Conservation (phyloP, 768 basidiomycete genomes). For the Panaeolus papilionaceus region DNA sequence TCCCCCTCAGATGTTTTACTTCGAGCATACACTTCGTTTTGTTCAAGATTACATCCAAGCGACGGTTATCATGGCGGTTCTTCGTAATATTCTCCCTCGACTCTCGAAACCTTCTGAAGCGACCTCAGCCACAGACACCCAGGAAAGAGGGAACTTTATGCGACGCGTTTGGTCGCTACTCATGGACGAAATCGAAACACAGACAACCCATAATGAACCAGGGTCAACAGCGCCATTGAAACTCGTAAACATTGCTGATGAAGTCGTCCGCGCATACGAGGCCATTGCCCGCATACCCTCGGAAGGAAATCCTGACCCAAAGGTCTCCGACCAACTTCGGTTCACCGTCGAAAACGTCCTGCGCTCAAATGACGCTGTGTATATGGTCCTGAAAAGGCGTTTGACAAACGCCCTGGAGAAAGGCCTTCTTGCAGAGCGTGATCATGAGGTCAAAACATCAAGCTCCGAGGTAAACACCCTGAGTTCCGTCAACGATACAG, state of each 20-base stretch:
- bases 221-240: conserved; percentile 48
- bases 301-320: conserved; percentile 46
- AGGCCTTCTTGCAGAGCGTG: conserved; percentile 22
- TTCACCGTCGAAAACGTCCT: conserved; percentile 69
- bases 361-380: conserved; percentile 68
- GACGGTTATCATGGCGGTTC: conserved; percentile 64
- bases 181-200: conserved; percentile 56
- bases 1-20: conserved; percentile 73
- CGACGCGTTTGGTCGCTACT: conserved; percentile 71
- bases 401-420: conserved; percentile 49
- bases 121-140: not conserved
- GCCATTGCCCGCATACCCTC: conserved; percentile 24
- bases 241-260: conserved; percentile 74
- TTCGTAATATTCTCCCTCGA: conserved; percentile 53
- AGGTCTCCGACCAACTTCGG: conserved; percentile 45
- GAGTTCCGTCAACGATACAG: not conserved
- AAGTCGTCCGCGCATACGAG: conserved; percentile 64
- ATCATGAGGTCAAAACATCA: not conserved
- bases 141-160: conserved; percentile 47
- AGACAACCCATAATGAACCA: conserved; percentile 23
- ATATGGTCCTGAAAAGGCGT: conserved; percentile 64
- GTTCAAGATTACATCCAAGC: conserved; percentile 78
- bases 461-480: not conserved
- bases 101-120: conserved; percentile 1
- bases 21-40: conserved; percentile 55